Conservation (phyloP, 2,329 filamentous ascomycete species). For the Pseudopithomyces maydicus region DNA sequence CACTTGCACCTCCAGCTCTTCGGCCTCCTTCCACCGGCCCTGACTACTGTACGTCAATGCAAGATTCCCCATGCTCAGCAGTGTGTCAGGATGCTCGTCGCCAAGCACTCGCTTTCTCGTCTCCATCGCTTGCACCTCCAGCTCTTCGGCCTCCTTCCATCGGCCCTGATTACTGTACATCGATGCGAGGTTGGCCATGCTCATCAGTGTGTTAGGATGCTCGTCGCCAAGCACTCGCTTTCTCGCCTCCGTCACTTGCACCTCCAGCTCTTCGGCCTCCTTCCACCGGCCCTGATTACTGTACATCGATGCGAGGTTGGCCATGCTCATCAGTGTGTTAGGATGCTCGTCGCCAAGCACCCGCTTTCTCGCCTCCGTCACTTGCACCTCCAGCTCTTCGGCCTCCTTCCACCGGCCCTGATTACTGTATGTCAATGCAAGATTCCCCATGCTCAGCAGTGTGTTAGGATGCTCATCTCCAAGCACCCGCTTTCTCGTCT, state of each 20-base stretch:
- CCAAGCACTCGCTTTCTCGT: background rate
- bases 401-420: background rate
- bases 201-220: no score
- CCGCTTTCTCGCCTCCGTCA: background rate
- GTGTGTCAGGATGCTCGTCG: background rate
- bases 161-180: background rate
- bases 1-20: background rate
- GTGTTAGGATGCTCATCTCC: background rate
- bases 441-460: background rate
- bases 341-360: background rate
- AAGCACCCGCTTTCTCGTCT: background rate
- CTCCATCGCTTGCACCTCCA: background rate
- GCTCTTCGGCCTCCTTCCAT: background rate
- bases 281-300: background rate
- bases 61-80: background rate
- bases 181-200: background rate
- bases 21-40: background rate
- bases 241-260: no score
- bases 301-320: background rate
- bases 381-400: background rate
- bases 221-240: no score
- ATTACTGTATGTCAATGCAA: background rate
- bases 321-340: background rate
- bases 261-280: background rate
- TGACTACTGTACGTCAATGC: background rate